Base-by-base conservation (phyloP, 192 early-diverging fungal genomes). In the Globomyces pollinis-pini region DNA sequence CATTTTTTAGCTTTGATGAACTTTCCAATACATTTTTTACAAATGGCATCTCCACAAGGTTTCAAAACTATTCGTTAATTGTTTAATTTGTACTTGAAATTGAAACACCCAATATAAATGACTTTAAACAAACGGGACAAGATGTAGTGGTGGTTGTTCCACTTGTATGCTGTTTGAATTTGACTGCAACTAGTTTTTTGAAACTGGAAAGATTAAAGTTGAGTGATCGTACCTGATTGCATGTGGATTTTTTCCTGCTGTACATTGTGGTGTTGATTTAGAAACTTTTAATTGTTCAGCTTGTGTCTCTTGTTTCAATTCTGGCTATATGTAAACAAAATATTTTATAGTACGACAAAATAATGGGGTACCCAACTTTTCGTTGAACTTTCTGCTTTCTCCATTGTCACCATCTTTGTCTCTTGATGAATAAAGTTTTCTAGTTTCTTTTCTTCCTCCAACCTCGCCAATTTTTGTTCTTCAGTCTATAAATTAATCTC, bases 11-110 rank as follows among this genome's bases (percentile, higher is more conserved):
- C 28, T 36, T 47, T 34, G 6, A 63, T 34, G 12, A 50, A 56
- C 29, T 49, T 16, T 9, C n/a, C n/a, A n/a, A 42, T 32, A 41
- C 63, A 65, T 12, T 49, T 34, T 18, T 39, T 33, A 34, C 63
- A 65, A n/a, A 53, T 23, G 0, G 36, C 63, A 45, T 65, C 58
- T 21, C 63, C 63, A 23, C 63, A 65, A 30, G 24, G 24, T 32
- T 53, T 65, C 9, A 65, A 23, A 0, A 65, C 57, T 38, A 41
- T 29, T n/a, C n/a, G 1, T 51, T 51, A 34, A 34, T n/a, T n/a
- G 31, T 7, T 18, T 2, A 9, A 2, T 51, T 36, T 36, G 35
- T 33, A 51, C 50, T 24, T 15, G 29, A 32, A 29, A 60, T 60
- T 38, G 28, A 15, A 16, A 50, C 16, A n/a, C 59, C 59, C 6